Conservation (phyloP, 768 basidiomycete species). For the Amanita fuliginea region DNA sequence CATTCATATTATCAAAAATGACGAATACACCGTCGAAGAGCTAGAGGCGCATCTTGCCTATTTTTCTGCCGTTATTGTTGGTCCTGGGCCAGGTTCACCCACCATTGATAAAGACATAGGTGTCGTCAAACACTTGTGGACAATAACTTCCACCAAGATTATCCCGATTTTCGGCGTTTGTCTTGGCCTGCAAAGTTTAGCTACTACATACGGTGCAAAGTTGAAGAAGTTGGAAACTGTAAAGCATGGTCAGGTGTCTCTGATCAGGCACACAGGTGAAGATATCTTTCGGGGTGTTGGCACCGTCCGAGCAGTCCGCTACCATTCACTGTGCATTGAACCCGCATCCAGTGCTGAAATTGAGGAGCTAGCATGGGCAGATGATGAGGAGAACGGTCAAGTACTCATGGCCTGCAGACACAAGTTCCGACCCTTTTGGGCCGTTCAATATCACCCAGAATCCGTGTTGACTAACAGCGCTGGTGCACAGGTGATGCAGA, state of each 20-base stretch:
- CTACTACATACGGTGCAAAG: conserved; percentile 48
- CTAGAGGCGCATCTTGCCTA: conserved; percentile 42
- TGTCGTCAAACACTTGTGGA: conserved; percentile 63
- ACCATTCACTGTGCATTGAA: conserved; percentile 69
- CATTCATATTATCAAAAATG: conserved; percentile 68
- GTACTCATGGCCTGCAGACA: conserved; percentile 73
- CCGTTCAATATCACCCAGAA: conserved; percentile 86
- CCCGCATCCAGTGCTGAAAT: conserved; percentile 34
- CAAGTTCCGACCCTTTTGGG: conserved; percentile 61
- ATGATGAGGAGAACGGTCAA: conserved; percentile 56
- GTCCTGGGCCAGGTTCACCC: conserved; percentile 77
- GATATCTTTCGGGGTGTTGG: conserved; percentile 54
- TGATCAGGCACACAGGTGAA: conserved; percentile 42
- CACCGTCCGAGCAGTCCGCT: conserved; percentile 53
- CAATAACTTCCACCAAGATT: conserved; percentile 33
- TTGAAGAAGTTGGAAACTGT: conserved; percentile 52
- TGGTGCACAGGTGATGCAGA: conserved; percentile 54
- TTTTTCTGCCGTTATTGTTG: conserved; percentile 64
- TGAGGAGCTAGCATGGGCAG: conserved; percentile 61
- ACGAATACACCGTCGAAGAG: conserved; percentile 37
- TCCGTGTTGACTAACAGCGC: conserved; percentile 65
- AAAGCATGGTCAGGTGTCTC: conserved; percentile 73
- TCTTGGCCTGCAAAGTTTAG: conserved; percentile 71
- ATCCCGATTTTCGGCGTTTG: conserved; percentile 79
- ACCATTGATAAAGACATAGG: conserved; percentile 52